phyloP scores from a whole-genome alignment of 176 grass and related monocot genomes.

The Avena eriantha region DNA sequence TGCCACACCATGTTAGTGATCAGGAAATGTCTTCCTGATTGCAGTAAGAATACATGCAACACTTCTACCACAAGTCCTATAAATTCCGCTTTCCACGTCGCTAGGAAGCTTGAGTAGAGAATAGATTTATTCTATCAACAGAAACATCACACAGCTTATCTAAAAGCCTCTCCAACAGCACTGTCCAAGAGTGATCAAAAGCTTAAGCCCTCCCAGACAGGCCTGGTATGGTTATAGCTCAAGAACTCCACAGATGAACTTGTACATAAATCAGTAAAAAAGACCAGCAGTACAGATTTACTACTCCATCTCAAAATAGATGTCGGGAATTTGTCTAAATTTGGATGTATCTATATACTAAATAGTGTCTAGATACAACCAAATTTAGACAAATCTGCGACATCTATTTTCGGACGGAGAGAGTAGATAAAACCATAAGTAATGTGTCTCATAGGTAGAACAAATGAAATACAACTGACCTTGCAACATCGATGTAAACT shows the following conservation, averaged over 20 bases:
- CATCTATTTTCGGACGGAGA: too few relatives aligned
- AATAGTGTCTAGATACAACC: too few relatives aligned
- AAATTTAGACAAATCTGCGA: too few relatives aligned
- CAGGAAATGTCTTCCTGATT: neutral
- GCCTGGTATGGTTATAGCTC: neutral
- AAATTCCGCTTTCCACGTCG: neutral
- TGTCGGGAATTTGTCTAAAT: too few relatives aligned
- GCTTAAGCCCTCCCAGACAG: neutral
- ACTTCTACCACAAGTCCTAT: neutral
- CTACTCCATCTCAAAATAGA: neutral
- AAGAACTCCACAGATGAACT: neutral
- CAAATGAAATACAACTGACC: slow-evolving; percentile 54
- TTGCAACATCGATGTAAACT: slow-evolving; percentile 91
- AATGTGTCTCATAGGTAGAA: slow-evolving; percentile 4
- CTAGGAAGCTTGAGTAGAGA: slow-evolving; percentile 2
- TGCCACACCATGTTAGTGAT: neutral
- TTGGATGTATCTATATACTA: too few relatives aligned
- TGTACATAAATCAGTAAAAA: neutral
- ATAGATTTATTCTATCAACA: slow-evolving; percentile 1
- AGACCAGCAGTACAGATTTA: neutral
- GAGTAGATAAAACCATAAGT: neutral
- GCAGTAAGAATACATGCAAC: slow-evolving; percentile 1
- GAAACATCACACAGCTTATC: slow-evolving; percentile 14
- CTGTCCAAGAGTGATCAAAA: neutral
- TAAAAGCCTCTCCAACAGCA: neutral